phyloP scores from a whole-genome alignment of 129 eudicot species.

The Arctium lappa region DNA sequence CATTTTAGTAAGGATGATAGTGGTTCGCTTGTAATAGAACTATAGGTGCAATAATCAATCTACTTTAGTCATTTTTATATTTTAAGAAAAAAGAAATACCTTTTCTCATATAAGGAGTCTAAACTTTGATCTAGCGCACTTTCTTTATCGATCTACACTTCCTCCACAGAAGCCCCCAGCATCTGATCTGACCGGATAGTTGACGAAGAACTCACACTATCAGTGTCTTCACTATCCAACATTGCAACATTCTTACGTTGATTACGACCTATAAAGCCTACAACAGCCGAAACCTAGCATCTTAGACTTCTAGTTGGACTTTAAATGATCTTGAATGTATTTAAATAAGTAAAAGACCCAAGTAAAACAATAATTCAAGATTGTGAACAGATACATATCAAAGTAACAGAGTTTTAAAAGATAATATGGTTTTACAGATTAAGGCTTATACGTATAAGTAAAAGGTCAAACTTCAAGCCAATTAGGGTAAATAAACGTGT shows the following conservation, averaged over 20 bases:
- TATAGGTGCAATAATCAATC: not conserved
- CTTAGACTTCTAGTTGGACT: not conserved
- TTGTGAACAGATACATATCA: not conserved
- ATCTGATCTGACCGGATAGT: conserved; percentile 45
- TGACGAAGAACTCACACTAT: conserved; percentile 78
- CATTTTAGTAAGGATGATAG: not conserved
- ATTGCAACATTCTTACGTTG: conserved; percentile 72
- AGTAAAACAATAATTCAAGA: not conserved
- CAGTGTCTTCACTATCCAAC: conserved; percentile 80
- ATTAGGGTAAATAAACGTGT: not conserved
- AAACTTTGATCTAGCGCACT: conserved; percentile 65
- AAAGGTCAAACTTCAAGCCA: conserved; percentile 1
- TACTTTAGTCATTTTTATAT: not conserved
- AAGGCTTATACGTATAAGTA: not conserved
- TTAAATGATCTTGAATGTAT: not conserved
- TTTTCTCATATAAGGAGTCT: conserved; percentile 82
- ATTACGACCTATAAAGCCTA: conserved; percentile 50
- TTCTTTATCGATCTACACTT: conserved; percentile 61
- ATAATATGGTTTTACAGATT: not conserved
- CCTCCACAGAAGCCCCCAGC: conserved; percentile 41
- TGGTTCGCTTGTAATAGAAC: not conserved
- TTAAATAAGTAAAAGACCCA: not conserved
- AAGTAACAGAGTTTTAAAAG: not conserved
- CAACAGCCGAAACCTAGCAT: not conserved
- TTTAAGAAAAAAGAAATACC: conserved; percentile 32